Evolutionary conservation across 257 asterid species (phyloP).

Genomic region (Lavandula angustifolia): DNA sequence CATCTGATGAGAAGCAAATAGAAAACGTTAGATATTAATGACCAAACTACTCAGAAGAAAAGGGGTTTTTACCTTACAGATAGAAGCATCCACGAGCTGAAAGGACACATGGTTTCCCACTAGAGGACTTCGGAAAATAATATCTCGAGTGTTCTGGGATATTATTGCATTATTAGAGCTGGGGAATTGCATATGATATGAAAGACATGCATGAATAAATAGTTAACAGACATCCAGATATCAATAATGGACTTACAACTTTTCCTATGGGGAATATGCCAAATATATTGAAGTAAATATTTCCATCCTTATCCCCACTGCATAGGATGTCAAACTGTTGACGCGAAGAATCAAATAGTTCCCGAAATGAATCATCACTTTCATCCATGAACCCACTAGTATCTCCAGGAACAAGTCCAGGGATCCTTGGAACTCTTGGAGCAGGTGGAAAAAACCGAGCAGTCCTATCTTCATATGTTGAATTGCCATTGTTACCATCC

Average conservation of each 20-base stretch:
- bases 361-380: slow-evolving; percentile 70
- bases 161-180: slow-evolving; percentile 33
- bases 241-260: slow-evolving; percentile 62
- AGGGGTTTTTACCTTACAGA: slow-evolving; percentile 61
- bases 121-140: slow-evolving; percentile 43
- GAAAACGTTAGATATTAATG: slow-evolving; percentile 22
- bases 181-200: slow-evolving; percentile 29
- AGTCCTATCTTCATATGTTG: slow-evolving; percentile 83
- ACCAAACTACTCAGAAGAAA: slow-evolving; percentile 9
- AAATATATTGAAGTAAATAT: slow-evolving; percentile 80
- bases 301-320: slow-evolving; percentile 95
- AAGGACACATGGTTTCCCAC: slow-evolving; percentile 42
- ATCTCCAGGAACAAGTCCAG: slow-evolving; percentile 92
- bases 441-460: slow-evolving; percentile 92
- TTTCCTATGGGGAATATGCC: slow-evolving; percentile 95
- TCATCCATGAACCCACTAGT: slow-evolving; percentile 77
- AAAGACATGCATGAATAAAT: slow-evolving; percentile 20
- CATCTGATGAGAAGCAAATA: slow-evolving; percentile 54
- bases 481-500: slow-evolving; percentile 51
- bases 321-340: slow-evolving; percentile 82
- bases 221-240: slow-evolving; percentile 11
- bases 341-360: slow-evolving; percentile 79
- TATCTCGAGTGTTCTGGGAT: slow-evolving; percentile 68
- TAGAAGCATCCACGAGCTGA: slow-evolving; percentile 66
- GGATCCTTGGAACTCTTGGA: slow-evolving; percentile 81